Base-by-base conservation (phyloP, 2,329 filamentous ascomycete species). In the Phyllosticta citriasiana region DNA sequence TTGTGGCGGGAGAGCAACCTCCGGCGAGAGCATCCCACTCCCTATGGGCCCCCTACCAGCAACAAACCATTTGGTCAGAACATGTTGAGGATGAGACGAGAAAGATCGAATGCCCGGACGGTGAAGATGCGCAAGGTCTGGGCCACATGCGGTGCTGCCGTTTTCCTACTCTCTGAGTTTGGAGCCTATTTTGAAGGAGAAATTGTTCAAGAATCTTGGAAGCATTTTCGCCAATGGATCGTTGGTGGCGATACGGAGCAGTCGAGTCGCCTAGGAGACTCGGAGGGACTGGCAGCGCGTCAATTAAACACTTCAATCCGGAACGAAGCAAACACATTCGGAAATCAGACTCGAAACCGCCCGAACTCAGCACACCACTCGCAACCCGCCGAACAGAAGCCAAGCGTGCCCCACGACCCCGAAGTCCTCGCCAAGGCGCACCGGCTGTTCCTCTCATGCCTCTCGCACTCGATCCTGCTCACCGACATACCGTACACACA, bases 101-200 rank as follows among this genome's bases (percentile, higher is more conserved):
- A 83, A 66, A 82, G 88, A 57, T 83, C 86, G 66, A 84, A 84
- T 26, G 71, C 77, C 16, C 82, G 93, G 19, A 81, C 83, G 4
- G 79, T 80, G 35, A 81, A 83, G 0, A 88, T 96, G 81, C 85
- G 94, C 16, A 88, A 86, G 64, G 83, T 93, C 0, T 99, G 94
- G 94, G 93, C 91, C 0, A 95, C 90, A 0, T 88, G 88, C 66
- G 91, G 89, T 69, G 89, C 91, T 2, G 88, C 90, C 1, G 84
- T 96, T 3, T 97, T 96, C 75, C 88, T 97, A 66, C 79, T 97
- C 3, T 90, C 89, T 0, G 92, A 97, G 71, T 87, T 90, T 14
- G 88, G 93, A 66, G 85, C 85, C 2, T 97, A 96, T 68, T 85
- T 97, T 53, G 93, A 97, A 72, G 90, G 89, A 1, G 91, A 96